phyloP scores from a whole-genome alignment of 768 basidiomycete species.

The Mrakia blollopis region DNA sequence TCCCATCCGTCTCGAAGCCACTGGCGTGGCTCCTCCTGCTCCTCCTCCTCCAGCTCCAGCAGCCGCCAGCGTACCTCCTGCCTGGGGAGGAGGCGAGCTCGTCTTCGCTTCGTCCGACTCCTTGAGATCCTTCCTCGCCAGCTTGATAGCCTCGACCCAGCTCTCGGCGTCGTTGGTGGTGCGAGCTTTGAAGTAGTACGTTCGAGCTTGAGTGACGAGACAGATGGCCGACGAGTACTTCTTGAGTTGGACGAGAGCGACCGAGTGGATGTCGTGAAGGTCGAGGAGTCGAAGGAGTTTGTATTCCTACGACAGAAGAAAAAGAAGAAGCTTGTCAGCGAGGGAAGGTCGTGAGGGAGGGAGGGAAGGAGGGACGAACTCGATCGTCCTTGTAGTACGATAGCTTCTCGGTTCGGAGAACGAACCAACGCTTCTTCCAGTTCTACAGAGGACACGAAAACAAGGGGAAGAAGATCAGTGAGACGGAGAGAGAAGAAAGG shows the following conservation, averaged over 20 bases:
- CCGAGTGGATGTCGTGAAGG: conserved; percentile 80
- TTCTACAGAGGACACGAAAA: conserved; percentile 54
- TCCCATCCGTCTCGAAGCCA: background rate
- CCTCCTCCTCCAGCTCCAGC: background rate
- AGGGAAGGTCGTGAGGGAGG: background rate
- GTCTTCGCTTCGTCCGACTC: conserved; percentile 43
- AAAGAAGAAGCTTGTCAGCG: background rate
- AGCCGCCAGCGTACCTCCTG: background rate
- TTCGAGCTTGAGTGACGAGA: conserved; percentile 80
- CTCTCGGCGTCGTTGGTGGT: conserved; percentile 64
- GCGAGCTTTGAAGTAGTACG: conserved; percentile 83
- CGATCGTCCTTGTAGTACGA: conserved; percentile 95
- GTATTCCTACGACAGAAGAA: conserved; percentile 57
- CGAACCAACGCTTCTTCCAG: conserved; percentile 99
- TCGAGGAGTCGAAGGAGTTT: conserved; percentile 82
- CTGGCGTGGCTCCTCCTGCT: background rate
- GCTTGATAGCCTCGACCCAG: conserved; percentile 81
- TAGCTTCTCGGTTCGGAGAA: conserved; percentile 81
- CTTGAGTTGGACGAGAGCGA: conserved; percentile 80
- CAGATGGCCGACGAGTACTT: conserved; percentile 84
- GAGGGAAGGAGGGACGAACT: conserved; percentile 36
- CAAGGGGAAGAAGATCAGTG: background rate
- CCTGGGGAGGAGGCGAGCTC: conserved; percentile 22
- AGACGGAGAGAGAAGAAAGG: no score
- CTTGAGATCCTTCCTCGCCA: conserved; percentile 59